A percentile compares a stretch with the other conserved stretches of the same genome.
These are phyloP conservation scores for Mycena haematopus DNA, from an alignment of 768 basidiomycete genomes.

Conservation along the genomic window DNA sequence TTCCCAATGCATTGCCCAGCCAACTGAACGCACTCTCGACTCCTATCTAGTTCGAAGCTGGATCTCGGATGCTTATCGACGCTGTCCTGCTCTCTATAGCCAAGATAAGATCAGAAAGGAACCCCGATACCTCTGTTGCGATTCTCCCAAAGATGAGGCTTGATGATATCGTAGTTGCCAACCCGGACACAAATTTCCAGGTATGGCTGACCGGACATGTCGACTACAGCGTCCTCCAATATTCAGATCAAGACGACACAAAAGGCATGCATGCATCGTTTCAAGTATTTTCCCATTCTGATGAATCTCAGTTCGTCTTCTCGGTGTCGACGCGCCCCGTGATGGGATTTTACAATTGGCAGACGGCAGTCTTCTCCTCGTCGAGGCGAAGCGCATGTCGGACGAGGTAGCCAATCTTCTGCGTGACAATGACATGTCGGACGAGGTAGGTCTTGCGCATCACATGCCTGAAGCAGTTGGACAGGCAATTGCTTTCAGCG, in stretches of 20 bases:
- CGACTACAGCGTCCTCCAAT: conserved; percentile 6
- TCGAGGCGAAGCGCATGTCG: conserved; percentile 11
- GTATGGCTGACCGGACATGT: conserved; percentile 12
- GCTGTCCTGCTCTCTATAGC: neutral
- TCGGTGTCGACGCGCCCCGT: conserved; percentile 8
- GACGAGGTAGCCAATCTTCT: conserved; percentile 5
- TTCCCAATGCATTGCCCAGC: neutral
- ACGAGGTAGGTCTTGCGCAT: no score
- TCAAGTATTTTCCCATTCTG: no score
- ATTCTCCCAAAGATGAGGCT: conserved; percentile 5
- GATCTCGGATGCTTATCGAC: conserved; percentile 1
- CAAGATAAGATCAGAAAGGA: neutral
- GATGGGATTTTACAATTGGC: conserved; percentile 8
- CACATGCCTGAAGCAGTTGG: conserved; percentile 14
- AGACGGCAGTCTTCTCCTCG: conserved; percentile 1
- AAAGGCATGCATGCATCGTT: no score
- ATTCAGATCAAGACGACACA: neutral
- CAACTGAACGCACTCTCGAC: neutral
- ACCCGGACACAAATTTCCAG: conserved; percentile 4
- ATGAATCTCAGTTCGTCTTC: conserved; percentile 3
- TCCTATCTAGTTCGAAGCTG: conserved; percentile 1
- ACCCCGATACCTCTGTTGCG: conserved; percentile 4
- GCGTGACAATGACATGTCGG: no score
- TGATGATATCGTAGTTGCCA: neutral
- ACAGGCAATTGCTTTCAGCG: conserved; percentile 13